These are phyloP conservation scores for Penicillium pulvis DNA, from an alignment of 495 filamentous ascomycete genomes.

Conservation along the genomic window DNA sequence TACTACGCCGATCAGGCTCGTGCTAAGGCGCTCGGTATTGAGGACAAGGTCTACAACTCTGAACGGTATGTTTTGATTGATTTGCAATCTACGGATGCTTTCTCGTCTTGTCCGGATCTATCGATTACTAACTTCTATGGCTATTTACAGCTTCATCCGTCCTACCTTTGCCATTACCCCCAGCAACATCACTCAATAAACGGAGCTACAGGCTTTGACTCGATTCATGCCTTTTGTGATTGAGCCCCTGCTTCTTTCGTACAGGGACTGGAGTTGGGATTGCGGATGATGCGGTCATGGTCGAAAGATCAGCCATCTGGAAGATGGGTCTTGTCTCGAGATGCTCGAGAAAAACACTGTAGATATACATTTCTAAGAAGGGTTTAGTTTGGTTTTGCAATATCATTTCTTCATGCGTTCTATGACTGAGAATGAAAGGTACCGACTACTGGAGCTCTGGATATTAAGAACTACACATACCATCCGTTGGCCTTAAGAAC, in stretches of 20 bases:
- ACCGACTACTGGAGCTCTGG: not conserved
- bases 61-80: constrained; percentile 65
- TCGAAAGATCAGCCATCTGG: constrained; percentile 9
- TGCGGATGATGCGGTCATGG: constrained; percentile 7
- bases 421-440: not conserved
- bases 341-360: constrained; percentile 31
- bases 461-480: not conserved
- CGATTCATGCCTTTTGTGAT: not conserved
- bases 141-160: constrained; percentile 43
- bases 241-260: not conserved
- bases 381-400: constrained; percentile 39
- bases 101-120: not conserved
- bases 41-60: constrained; percentile 80
- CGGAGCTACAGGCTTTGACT: not conserved
- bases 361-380: constrained; percentile 41
- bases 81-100: not conserved
- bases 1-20: constrained; percentile 82
- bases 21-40: constrained; percentile 85
- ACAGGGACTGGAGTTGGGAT: constrained; percentile 14
- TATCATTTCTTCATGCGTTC: constrained; percentile 10
- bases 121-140: constrained; percentile 9
- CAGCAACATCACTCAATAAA: constrained; percentile 41
- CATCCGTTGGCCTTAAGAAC: not conserved
- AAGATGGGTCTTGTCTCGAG: constrained; percentile 15
- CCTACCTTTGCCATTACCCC: constrained; percentile 51